These are phyloP conservation scores for Amylocystis lapponica DNA, from an alignment of 768 basidiomycete species.

Conservation along the genomic window DNA sequence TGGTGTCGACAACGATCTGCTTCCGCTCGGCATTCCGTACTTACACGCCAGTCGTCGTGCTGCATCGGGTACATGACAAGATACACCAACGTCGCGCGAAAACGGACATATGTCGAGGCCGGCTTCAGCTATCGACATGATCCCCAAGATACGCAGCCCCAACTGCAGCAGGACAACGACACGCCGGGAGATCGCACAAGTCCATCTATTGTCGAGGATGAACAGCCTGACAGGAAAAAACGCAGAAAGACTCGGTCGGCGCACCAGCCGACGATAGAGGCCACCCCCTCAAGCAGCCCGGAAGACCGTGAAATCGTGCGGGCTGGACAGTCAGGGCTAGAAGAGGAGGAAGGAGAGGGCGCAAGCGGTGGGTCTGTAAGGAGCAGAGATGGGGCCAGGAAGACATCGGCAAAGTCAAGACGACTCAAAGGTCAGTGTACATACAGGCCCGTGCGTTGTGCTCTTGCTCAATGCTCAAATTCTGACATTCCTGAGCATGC, in stretches of 20 bases:
- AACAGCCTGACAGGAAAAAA: conserved; percentile 34
- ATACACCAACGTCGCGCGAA: conserved; percentile 67
- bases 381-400: conserved; percentile 13
- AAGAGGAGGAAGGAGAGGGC: conserved; percentile 5
- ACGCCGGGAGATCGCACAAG: neutral
- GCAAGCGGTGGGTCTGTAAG: conserved; percentile 15
- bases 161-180: neutral
- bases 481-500: neutral
- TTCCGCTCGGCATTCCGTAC: too few species aligned
- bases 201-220: neutral
- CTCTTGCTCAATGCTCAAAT: neutral
- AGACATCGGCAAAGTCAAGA: conserved; percentile 22
- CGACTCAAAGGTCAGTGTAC: conserved; percentile 1
- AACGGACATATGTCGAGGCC: conserved; percentile 66
- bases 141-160: neutral
- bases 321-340: neutral
- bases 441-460: neutral
- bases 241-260: conserved; percentile 69
- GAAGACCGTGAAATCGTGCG: neutral
- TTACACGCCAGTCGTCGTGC: too few species aligned
- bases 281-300: too few species aligned
- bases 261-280: too few species aligned
- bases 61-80: too few species aligned
- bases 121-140: conserved; percentile 32
- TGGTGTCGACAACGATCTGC: too few species aligned